Conservation (phyloP, 2,329 filamentous ascomycete genomes). For the Huntiella decipiens region DNA sequence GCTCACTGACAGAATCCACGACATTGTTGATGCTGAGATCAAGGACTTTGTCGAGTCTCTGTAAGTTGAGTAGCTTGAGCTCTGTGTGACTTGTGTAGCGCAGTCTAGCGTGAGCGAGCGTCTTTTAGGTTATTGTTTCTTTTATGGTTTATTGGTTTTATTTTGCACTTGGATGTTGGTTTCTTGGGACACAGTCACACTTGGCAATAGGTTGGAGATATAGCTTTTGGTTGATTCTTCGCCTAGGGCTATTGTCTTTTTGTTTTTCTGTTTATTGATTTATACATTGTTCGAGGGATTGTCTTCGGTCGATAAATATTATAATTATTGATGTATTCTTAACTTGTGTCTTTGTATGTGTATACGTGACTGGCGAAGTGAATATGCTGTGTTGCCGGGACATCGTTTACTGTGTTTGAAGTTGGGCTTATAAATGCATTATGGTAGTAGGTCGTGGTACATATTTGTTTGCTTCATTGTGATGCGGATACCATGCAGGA, state of each 20-base stretch:
- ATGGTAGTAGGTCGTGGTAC: too few relatives aligned
- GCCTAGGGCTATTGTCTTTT: background rate
- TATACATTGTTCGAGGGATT: background rate
- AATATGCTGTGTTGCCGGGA: too few relatives aligned
- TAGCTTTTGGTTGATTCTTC: background rate
- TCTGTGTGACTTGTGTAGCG: too few relatives aligned
- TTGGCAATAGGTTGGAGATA: background rate
- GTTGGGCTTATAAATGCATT: too few relatives aligned
- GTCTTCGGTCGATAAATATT: too few relatives aligned
- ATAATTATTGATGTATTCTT: too few relatives aligned
- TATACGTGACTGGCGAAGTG: too few relatives aligned
- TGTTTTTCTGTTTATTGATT: background rate
- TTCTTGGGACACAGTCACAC: background rate
- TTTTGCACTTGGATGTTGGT: background rate
- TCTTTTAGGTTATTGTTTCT: background rate
- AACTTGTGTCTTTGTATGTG: too few relatives aligned
- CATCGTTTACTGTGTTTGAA: too few relatives aligned
- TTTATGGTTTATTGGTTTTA: conserved; percentile 1
- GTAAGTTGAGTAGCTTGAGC: background rate
- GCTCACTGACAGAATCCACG: conserved; percentile 43
- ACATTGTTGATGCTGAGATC: conserved; percentile 41
- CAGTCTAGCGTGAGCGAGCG: too few relatives aligned
- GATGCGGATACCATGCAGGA: too few relatives aligned
- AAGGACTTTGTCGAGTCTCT: conserved; percentile 26
- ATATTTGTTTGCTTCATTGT: too few relatives aligned